These are phyloP conservation scores for Aristolochia californica DNA, from an alignment of 164 flowering plant genomes.

Conservation along the genomic window DNA sequence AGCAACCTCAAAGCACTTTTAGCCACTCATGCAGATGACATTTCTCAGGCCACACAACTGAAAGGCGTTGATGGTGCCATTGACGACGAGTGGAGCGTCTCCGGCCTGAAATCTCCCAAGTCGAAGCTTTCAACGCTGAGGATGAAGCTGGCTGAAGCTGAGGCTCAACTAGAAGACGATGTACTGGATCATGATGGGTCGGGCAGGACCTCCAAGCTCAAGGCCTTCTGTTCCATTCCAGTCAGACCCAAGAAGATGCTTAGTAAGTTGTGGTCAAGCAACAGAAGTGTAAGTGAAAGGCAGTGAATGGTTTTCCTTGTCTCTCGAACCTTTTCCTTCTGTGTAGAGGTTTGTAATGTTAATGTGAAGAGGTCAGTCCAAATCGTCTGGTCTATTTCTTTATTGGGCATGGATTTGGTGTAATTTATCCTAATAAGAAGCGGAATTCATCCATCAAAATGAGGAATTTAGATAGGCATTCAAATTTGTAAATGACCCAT, in stretches of 20 bases:
- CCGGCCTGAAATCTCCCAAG: slow-evolving; percentile 63
- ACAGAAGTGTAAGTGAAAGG: slow-evolving; percentile 52
- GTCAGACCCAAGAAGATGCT: slow-evolving; percentile 66
- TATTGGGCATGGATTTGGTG: background rate
- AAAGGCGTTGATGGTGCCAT: slow-evolving; percentile 24
- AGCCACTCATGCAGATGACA: slow-evolving; percentile 31
- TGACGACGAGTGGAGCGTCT: slow-evolving; percentile 70
- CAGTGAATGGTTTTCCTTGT: slow-evolving; percentile 29
- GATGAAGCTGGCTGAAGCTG: slow-evolving; percentile 75
- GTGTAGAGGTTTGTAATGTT: background rate
- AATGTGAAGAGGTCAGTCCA: background rate
- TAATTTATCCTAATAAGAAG: background rate
- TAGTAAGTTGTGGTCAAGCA: slow-evolving; percentile 68
- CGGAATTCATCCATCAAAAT: background rate
- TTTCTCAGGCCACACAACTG: slow-evolving; percentile 27
- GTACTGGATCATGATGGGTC: slow-evolving; percentile 23
- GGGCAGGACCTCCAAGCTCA: slow-evolving; percentile 37
- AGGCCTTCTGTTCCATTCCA: slow-evolving; percentile 49
- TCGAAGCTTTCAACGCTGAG: slow-evolving; percentile 51
- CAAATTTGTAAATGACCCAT: slow-evolving; percentile 1
- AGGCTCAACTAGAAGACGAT: slow-evolving; percentile 36
- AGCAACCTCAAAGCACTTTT: slow-evolving; percentile 67
- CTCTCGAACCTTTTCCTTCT: background rate
- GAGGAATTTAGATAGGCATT: background rate
- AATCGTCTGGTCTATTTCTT: background rate